A percentile compares a stretch with the other conserved stretches of the same genome.
These are phyloP conservation scores for Picea abies DNA, from an alignment of 83 land plant genomes.

Conservation along the genomic window DNA sequence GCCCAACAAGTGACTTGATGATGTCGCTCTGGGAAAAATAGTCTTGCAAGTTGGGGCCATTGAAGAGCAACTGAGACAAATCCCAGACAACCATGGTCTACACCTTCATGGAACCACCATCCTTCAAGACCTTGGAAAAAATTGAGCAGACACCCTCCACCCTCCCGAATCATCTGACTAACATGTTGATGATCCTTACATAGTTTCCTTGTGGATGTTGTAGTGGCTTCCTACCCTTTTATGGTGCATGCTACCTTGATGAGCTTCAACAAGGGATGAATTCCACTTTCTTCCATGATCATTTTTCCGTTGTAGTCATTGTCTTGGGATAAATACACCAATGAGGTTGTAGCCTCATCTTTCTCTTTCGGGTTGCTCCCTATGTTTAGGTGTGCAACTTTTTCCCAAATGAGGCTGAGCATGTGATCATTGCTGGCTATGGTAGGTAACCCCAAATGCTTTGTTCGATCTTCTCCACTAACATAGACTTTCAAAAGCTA, in stretches of 20 bases:
- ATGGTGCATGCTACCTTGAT: constrained; percentile 30
- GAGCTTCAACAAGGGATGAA: constrained; percentile 52
- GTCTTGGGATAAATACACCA: constrained; percentile 48
- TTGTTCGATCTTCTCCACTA: constrained; percentile 8
- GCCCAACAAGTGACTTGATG: constrained; percentile 47
- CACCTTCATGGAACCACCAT: constrained; percentile 58
- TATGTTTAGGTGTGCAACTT: constrained; percentile 31
- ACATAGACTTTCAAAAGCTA: constrained; percentile 82
- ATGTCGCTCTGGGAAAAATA: constrained; percentile 42
- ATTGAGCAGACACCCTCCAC: constrained; percentile 37
- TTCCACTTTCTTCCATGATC: constrained; percentile 84
- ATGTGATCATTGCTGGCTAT: constrained; percentile 85
- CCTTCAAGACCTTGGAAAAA: constrained; percentile 69
- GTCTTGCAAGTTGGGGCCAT: constrained; percentile 34
- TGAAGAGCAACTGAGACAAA: constrained; percentile 35
- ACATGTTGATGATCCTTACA: constrained; percentile 64
- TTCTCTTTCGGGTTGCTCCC: constrained; percentile 45
- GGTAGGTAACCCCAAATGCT: constrained; percentile 62
- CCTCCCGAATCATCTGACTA: constrained; percentile 37
- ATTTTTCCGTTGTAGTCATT: constrained; percentile 68
- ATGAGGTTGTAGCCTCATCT: constrained; percentile 54
- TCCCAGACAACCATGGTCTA: constrained; percentile 67
- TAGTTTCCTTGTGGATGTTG: constrained; percentile 59
- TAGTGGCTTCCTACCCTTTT: no score
- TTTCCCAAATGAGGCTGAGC: constrained; percentile 72